A percentile compares a stretch with the other conserved stretches of the same genome.
Evolutionary conservation across 2,329 filamentous ascomycete species (phyloP).

Genomic region (Aspergillus chevalieri): DNA sequence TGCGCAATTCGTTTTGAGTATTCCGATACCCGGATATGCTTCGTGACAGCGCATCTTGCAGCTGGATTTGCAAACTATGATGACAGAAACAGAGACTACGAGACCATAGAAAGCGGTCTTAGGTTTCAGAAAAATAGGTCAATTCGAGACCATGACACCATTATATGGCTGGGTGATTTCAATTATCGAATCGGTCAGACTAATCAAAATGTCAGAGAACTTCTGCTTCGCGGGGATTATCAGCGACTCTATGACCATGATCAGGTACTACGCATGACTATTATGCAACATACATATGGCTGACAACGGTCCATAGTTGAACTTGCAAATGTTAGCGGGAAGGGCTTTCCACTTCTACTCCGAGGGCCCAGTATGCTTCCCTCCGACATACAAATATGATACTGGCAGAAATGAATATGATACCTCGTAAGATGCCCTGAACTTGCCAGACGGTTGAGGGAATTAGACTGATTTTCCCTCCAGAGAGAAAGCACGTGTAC

Average conservation of each 20-base stretch:
- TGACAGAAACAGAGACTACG: conserved; percentile 88
- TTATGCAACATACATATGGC: background rate
- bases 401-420: conserved; percentile 84
- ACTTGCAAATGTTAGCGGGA: conserved; percentile 92
- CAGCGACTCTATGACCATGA: conserved; percentile 84
- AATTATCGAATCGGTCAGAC: conserved; percentile 91
- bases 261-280: conserved; percentile 50
- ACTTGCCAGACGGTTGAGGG: background rate
- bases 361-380: conserved; percentile 79
- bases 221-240: conserved; percentile 67
- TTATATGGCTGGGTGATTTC: conserved; percentile 96
- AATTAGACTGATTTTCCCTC: conserved; percentile 23
- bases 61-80: conserved; percentile 96
- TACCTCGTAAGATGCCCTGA: conserved; percentile 60
- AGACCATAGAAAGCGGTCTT: conserved; percentile 78
- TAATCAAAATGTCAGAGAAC: conserved; percentile 67
- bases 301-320: conserved; percentile 53
- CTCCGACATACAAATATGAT: conserved; percentile 94
- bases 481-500: conserved; percentile 86
- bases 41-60: conserved; percentile 92
- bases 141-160: conserved; percentile 85
- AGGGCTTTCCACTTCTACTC: conserved; percentile 87
- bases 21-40: conserved; percentile 85
- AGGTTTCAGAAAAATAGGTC: conserved; percentile 84
- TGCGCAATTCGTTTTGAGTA: conserved; percentile 95